A percentile compares a stretch with the other conserved stretches of the same genome.
Evolutionary conservation across 768 basidiomycete genomes (phyloP).

Genomic region (Hygrocybe coccinea): DNA sequence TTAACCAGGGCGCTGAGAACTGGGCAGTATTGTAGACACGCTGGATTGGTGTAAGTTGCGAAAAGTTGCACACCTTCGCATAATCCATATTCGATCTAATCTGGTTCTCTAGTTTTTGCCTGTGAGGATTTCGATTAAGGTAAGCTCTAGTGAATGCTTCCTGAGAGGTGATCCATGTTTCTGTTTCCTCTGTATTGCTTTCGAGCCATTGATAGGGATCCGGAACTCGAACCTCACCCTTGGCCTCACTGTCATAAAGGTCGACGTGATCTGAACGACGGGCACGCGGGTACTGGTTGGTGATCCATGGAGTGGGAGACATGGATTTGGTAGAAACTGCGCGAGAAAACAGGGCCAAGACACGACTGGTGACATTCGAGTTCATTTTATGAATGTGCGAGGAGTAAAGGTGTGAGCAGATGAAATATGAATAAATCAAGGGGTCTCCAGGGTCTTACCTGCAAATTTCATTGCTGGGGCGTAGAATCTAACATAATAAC

Average conservation of each 20-base stretch:
- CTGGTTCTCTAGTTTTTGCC: constrained; percentile 51
- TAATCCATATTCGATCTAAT: constrained; percentile 46
- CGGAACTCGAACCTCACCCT: constrained; percentile 57
- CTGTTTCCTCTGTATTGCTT: constrained; percentile 55
- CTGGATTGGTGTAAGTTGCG: not conserved
- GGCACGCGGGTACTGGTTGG: constrained; percentile 58
- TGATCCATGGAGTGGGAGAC: constrained; percentile 46
- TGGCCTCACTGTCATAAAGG: constrained; percentile 57
- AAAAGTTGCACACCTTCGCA: constrained; percentile 32
- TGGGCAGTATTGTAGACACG: constrained; percentile 22
- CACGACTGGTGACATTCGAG: constrained; percentile 13
- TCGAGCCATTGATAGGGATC: constrained; percentile 80
- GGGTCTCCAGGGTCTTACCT: no score
- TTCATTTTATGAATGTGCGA: not conserved
- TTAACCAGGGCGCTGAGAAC: constrained; percentile 60
- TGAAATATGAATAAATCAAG: no score
- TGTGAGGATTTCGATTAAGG: constrained; percentile 60
- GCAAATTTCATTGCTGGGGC: no score
- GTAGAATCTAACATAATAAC: no score
- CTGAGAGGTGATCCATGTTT: constrained; percentile 60
- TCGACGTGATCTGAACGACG: constrained; percentile 65
- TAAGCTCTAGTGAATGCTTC: constrained; percentile 53
- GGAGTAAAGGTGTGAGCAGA: not conserved
- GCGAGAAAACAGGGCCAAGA: constrained; percentile 21
- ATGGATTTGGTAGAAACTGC: constrained; percentile 24